Evolutionary conservation across 345 rosid species (phyloP), one percentile per base, ranked within the genome.

Genomic region (Gossypium longicalyx): DNA sequence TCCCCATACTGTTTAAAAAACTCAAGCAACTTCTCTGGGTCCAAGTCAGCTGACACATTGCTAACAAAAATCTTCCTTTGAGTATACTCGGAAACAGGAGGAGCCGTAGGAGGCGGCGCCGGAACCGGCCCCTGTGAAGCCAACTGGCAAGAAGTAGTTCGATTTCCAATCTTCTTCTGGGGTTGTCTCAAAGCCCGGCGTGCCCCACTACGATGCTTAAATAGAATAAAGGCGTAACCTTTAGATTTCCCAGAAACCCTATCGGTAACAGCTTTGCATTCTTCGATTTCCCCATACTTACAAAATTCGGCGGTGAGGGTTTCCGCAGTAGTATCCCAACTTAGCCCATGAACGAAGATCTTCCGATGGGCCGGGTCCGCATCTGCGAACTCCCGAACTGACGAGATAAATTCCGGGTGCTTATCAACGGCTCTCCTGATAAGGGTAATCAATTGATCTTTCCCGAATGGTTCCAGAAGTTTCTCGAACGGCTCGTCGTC

Each of bases 61-160:
- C 90, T 87, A 56, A 93, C 91, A 71, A 85, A 93, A 22, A 93
- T 93, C 88, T 93, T 93, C 83, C 87, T 89, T 80, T 81, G 94
- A 7, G 97, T 91, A 67, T 86, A 86, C 73, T 88, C 91, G 0
- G 85, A 83, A 56, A 76, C 85, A 7, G 82, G 82, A 3, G 86
- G 84, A 19, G 83, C 77, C 0, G 80, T 76, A 25, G 89, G 87
- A 1, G 84, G 81, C 1, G 89, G 94, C 1, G 90, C 84, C 0
- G 83, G 89, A 41, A 86, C 89, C 0, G 94, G 93, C 5, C 98
- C 97, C 4, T 85, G 75, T 3, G 97, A 83, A 10, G 97, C 97
- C 67, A 93, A 77, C 66, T 91, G 98, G 69, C 92, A 88, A 3
- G 92, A 85, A 2, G 93, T 87, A 72, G 85, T 85, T 34, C 91